Base-by-base conservation (phyloP, 176 grass and related monocot genomes). In the Alloteropsis semialata region DNA sequence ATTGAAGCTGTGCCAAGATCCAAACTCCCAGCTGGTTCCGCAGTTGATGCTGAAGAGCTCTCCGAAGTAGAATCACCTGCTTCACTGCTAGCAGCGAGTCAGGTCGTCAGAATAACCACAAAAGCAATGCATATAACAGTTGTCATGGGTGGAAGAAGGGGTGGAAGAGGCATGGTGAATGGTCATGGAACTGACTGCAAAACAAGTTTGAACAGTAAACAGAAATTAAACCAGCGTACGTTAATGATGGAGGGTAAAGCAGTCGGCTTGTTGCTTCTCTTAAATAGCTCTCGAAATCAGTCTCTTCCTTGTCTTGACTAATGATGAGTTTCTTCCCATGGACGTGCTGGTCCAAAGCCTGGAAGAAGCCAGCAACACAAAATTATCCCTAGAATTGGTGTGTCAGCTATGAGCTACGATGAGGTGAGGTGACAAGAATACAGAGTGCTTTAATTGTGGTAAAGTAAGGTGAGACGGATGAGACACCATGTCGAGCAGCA, bases 211-310 rank as follows among this genome's bases (percentile, higher is more conserved):
- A 50, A 10, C 50, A 45, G 19, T n/a, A n/a, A 55, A 37, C 70
- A 84, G 63, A 17, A 66, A n/a, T n/a, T n/a, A n/a, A n/a, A 41
- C 27, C 28, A 29, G 19, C 27, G 28, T 91, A 89, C 89, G 56
- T 69, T 3, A 94, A 61, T 3, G 55, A 55, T 21, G 82, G 84
- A 25, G 83, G 84, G 76, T 87, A 68, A 85, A 85, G 67, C 38
- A 85, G 61, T 51, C 73, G 68, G 27, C 74, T 30, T 59, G 91
- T 59, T 4, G 80, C 84, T 16, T 85, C 82, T 73, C 64, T 84
- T 19, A 91, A 48, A 65, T 79, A 94, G 88, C 53, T 74, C 30
- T 89, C 78, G 33, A 89, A 88, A 58, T 91, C 89, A 37, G n/a
- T 16, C 29, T 89, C 87, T 30, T 84, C 84, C 29, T 39, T 77